Conservation (phyloP, 495 filamentous ascomycete genomes). For the Peziza echinospora region DNA sequence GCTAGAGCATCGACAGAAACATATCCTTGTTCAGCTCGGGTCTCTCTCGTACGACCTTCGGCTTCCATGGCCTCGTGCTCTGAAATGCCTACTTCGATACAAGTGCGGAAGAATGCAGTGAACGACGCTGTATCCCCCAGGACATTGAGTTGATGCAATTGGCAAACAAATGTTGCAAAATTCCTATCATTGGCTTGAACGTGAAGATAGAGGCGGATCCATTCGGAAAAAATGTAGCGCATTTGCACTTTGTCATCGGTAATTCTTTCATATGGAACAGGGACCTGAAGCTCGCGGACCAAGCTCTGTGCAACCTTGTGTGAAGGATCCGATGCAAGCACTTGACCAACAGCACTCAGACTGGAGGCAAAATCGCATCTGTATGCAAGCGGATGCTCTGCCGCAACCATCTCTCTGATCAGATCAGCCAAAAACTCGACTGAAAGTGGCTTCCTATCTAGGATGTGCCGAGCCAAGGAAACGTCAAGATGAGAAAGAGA, state of each 20-base stretch:
- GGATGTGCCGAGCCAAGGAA: slow-evolving; percentile 47
- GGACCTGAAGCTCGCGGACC: slow-evolving; percentile 46
- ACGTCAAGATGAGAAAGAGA: slow-evolving; percentile 64
- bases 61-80: slow-evolving; percentile 35
- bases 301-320: slow-evolving; percentile 43
- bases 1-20: slow-evolving; percentile 65
- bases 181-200: slow-evolving; percentile 47
- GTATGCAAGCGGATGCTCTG: slow-evolving; percentile 49
- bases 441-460: slow-evolving; percentile 41
- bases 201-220: slow-evolving; percentile 64
- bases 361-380: slow-evolving; percentile 71
- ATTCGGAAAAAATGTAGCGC: slow-evolving; percentile 87
- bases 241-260: slow-evolving; percentile 51
- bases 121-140: slow-evolving; percentile 53
- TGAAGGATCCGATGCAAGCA: slow-evolving; percentile 52
- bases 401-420: slow-evolving; percentile 54
- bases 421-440: slow-evolving; percentile 55
- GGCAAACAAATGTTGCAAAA: slow-evolving; percentile 56
- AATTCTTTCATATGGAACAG: slow-evolving; percentile 25
- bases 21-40: slow-evolving; percentile 31
- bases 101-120: slow-evolving; percentile 54
- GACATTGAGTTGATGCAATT: slow-evolving; percentile 50
- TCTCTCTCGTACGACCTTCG: neutral
- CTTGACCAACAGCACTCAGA: slow-evolving; percentile 57
- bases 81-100: slow-evolving; percentile 56